Evolutionary conservation across 164 flowering plant genomes (phyloP).

Genomic region (Sedum album): DNA sequence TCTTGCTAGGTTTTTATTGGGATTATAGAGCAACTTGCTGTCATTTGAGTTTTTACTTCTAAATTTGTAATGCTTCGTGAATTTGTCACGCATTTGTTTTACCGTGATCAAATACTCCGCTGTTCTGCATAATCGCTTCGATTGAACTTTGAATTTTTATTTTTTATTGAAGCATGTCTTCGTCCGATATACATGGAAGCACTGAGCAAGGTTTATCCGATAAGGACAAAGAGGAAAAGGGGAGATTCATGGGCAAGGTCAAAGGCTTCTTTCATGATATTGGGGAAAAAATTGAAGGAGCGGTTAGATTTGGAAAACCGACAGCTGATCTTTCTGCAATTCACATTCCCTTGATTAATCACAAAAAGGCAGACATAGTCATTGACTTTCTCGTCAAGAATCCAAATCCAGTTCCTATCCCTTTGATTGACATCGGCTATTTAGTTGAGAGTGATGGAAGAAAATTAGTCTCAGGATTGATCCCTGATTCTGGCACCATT

Average conservation of each 20-base stretch:
- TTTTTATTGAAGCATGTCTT: slow-evolving; percentile 42
- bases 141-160: no score
- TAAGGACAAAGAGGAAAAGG: slow-evolving; percentile 45
- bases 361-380: slow-evolving; percentile 55
- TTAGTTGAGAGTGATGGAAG: slow-evolving; percentile 77
- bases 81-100: no score
- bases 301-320: slow-evolving; percentile 41
- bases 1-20: no score
- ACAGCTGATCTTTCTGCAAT: no score
- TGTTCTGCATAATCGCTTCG: no score
- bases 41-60: no score
- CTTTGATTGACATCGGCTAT: slow-evolving; percentile 73
- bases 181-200: slow-evolving; percentile 49
- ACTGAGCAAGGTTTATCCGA: slow-evolving; percentile 38
- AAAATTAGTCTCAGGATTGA: slow-evolving; percentile 79
- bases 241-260: slow-evolving; percentile 64
- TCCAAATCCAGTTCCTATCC: slow-evolving; percentile 83
- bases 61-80: no score
- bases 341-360: slow-evolving; percentile 27
- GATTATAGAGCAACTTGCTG: no score
- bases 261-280: slow-evolving; percentile 72
- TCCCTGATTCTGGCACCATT: slow-evolving; percentile 86
- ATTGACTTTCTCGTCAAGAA: slow-evolving; percentile 69
- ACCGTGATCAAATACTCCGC: no score
- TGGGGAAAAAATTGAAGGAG: slow-evolving; percentile 73